Evolutionary conservation across 2,329 filamentous ascomycete genomes (phyloP).

Genomic region (Hymenoscyphus albidus): DNA sequence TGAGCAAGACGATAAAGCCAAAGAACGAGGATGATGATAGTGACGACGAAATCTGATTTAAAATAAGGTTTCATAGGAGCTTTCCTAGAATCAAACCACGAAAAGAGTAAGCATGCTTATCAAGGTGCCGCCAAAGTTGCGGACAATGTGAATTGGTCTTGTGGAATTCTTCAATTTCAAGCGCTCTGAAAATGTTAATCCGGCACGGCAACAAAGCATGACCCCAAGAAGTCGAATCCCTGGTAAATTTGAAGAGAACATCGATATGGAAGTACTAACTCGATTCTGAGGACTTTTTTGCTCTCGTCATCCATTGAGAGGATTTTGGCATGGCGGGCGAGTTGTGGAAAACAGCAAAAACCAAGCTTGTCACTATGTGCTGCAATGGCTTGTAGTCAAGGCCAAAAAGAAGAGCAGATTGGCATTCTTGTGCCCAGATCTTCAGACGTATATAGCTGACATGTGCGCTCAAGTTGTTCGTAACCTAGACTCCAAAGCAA

Average conservation of each 20-base stretch:
- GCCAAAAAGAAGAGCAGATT: no score
- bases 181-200: not conserved
- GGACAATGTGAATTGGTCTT: not conserved
- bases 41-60: slow-evolving; percentile 30
- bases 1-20: slow-evolving; percentile 33
- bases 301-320: not conserved
- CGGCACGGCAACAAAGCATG: not conserved
- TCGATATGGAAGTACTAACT: not conserved
- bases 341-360: not conserved
- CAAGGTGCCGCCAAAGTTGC: not conserved
- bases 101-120: not conserved
- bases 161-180: not conserved
- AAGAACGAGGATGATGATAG: slow-evolving; percentile 33
- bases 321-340: not conserved
- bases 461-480: no score
- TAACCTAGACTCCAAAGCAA: no score
- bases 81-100: not conserved
- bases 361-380: no score
- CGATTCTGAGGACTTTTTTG: not conserved
- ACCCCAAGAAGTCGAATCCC: not conserved
- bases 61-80: not conserved
- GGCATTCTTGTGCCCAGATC: no score
- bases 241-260: not conserved
- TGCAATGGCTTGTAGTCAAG: no score
- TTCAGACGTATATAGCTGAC: no score